Conservation (phyloP, 352 stramenopile species). For the Pythium sukuiense region DNA sequence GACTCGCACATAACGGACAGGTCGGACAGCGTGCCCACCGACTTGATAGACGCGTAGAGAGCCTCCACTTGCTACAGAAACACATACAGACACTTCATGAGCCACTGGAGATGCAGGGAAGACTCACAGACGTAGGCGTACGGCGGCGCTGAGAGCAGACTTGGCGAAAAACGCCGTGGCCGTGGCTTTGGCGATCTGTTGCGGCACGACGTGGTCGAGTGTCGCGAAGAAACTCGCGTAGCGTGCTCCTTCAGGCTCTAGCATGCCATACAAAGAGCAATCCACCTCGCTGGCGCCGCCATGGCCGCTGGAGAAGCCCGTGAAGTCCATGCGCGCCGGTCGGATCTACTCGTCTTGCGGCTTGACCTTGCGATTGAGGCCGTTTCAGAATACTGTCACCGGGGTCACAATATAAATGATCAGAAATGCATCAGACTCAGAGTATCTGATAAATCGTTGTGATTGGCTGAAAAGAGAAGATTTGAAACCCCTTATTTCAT, state of each 20-base stretch:
- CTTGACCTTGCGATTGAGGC: background rate
- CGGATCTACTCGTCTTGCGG: background rate
- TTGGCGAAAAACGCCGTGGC: slow-evolving; percentile 62
- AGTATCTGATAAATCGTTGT: background rate
- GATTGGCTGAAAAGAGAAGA: slow-evolving; percentile 15
- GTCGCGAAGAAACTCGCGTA: slow-evolving; percentile 66
- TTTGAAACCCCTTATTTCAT: slow-evolving; percentile 25
- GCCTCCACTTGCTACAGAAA: slow-evolving; percentile 39
- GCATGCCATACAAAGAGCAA: slow-evolving; percentile 56
- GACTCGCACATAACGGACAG: slow-evolving; percentile 38
- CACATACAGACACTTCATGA: background rate
- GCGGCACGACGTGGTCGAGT: slow-evolving; percentile 31
- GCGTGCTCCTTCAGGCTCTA: slow-evolving; percentile 52
- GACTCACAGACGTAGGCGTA: background rate
- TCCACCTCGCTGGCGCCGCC: slow-evolving; percentile 15
- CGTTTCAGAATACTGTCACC: background rate
- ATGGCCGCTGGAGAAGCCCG: slow-evolving; percentile 4
- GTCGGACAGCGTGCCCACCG: slow-evolving; percentile 37
- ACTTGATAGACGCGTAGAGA: slow-evolving; percentile 52
- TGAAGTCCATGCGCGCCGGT: slow-evolving; percentile 14
- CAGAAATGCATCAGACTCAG: background rate
- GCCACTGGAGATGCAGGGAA: too few relatives aligned
- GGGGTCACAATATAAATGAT: background rate
- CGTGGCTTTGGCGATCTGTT: slow-evolving; percentile 26
- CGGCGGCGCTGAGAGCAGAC: slow-evolving; percentile 29